A percentile compares a stretch with the other conserved stretches of the same genome.
Evolutionary conservation across 495 filamentous ascomycete genomes (phyloP).

Genomic region (Penicillium fimorum): DNA sequence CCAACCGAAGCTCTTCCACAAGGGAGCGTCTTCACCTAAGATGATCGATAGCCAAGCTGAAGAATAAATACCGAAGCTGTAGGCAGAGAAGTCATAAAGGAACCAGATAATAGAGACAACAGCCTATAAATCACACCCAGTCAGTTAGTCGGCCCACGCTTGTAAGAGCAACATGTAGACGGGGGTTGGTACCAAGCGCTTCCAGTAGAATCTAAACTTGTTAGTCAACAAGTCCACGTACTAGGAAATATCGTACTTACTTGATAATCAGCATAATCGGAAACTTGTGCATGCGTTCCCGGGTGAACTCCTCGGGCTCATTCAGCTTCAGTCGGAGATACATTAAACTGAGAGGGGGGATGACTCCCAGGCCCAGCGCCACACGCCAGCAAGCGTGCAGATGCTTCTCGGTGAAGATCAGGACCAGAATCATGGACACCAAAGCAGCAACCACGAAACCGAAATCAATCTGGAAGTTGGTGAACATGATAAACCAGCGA

Average conservation of each 20-base stretch:
- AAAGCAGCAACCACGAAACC: conserved; percentile 76
- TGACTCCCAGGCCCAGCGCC: conserved; percentile 72
- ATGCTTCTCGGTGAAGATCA: conserved; percentile 66
- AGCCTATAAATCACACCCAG: conserved; percentile 52
- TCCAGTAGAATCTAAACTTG: conserved; percentile 49
- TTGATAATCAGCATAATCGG: conserved; percentile 51
- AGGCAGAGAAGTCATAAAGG: conserved; percentile 82
- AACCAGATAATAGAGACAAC: conserved; percentile 86
- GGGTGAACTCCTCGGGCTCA: conserved; percentile 80
- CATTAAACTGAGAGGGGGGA: conserved; percentile 74
- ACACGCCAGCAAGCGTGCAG: conserved; percentile 73
- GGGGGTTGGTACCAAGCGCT: conserved; percentile 34
- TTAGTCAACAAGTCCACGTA: conserved; percentile 1
- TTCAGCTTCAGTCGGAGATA: conserved; percentile 71
- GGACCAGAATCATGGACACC: conserved; percentile 68
- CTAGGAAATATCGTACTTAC: conserved; percentile 25
- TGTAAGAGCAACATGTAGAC: background rate
- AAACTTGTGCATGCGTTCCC: conserved; percentile 54
- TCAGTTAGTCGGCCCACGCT: conserved; percentile 42
- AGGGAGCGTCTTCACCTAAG: conserved; percentile 49
- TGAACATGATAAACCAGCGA: conserved; percentile 91
- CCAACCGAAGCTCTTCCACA: conserved; percentile 82
- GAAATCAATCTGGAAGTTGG: conserved; percentile 82
- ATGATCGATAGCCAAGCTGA: conserved; percentile 68
- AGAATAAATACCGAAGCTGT: conserved; percentile 78